These are phyloP conservation scores for Irpex sp. DNA, from an alignment of 1,284 basidiomycete species.

Conservation along the genomic window DNA sequence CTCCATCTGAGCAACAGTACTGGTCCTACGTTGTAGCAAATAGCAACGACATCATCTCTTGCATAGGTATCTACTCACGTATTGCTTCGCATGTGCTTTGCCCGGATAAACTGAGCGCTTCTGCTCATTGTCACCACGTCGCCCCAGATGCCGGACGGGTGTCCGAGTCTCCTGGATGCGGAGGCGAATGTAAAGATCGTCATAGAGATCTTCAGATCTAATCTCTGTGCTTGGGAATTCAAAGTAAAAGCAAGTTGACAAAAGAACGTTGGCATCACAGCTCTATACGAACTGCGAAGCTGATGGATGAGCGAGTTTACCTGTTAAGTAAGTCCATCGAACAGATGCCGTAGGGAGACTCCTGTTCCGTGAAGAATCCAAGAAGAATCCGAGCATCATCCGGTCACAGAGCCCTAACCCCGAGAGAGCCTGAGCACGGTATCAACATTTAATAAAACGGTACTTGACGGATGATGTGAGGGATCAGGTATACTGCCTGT, in stretches of 20 bases:
- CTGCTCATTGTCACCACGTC: background rate
- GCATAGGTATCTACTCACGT: background rate
- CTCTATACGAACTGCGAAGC: background rate
- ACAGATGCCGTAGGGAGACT: background rate
- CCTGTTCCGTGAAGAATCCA: constrained; percentile 19
- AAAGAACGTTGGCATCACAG: background rate
- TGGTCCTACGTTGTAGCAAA: background rate
- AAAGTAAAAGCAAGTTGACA: background rate
- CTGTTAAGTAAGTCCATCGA: background rate
- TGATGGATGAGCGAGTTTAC: constrained; percentile 5
- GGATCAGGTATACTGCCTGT: background rate
- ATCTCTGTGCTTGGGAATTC: background rate
- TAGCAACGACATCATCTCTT: background rate
- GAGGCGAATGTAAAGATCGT: background rate
- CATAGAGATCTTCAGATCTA: background rate
- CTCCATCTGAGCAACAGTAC: background rate
- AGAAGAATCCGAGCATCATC: constrained; percentile 23
- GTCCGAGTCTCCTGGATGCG: background rate
- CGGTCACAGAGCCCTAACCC: constrained; percentile 3
- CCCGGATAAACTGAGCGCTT: constrained; percentile 12
- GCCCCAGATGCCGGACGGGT: background rate
- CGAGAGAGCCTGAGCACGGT: background rate
- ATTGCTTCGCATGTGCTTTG: background rate
- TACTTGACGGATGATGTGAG: background rate
- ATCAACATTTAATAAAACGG: background rate